Evolutionary conservation across 345 rosid species (phyloP), one percentile per base, ranked within the genome.

Genomic region (Rhizophora apiculata): DNA sequence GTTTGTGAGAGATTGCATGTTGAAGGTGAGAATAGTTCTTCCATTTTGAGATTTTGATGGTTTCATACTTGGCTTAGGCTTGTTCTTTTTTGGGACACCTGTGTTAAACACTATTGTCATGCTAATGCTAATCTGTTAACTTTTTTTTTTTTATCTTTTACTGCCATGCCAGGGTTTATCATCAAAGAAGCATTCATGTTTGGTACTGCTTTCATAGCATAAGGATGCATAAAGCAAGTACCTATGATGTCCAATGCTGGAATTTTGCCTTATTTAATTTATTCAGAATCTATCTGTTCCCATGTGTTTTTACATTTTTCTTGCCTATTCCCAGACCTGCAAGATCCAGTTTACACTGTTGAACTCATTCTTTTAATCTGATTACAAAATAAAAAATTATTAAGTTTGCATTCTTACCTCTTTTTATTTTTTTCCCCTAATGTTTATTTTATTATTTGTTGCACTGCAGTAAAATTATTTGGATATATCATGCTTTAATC

Each of bases 401-500:
- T 43, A 43, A 43, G 5, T 31, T 52, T 29, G 13, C 60, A 19
- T 51, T 51, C 36, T 51, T 30, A 31, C 11, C 46, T 52, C 37
- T 39, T 64, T n/a, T 56, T n/a, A 30, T 62, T 29, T 32, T 64
- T 64, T 16, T 5, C n/a, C 16, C 20, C 22, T 19, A 26, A 3
- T 56, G 2, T 19, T 69, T 60, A 43, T 3, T 51, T 59, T 8
- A 24, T 27, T 13, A 8, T n/a, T 37, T 39, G 30, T 29, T 68
- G 20, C 29, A 51, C 24, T 63, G 63, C 53, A 53, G 27, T 30
- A 48, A 68, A 21, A 57, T 68, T 62, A 56, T 70, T 53, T 68
- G 63, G 67, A 76, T 72, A 76, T 72, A 59, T 70, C 65, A 56
- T 69, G 46, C 65, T 80, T 81, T 60, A 73, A 72, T 80, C 92